Base-by-base conservation (phyloP, 495 filamentous ascomycete genomes). In the Penicillium atrosanguineum region DNA sequence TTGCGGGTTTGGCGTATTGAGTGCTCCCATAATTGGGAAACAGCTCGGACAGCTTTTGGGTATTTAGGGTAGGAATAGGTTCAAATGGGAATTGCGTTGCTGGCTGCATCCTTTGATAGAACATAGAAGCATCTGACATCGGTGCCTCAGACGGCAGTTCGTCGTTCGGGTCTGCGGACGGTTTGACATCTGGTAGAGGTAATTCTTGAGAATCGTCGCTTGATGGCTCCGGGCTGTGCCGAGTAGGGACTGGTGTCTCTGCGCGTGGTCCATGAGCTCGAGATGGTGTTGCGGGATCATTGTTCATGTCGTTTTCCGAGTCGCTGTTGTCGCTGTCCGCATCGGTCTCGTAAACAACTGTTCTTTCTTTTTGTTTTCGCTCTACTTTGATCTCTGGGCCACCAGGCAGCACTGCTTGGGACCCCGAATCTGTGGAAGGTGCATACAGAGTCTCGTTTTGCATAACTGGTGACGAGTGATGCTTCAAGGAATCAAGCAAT, bases 331-430 rank as follows among this genome's bases (percentile, higher is more conserved):
- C 71, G 14, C 66, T 61, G 11, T 76, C 74, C 1, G 65, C 75
- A 55, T 78, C 75, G 1, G 75, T 78, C 45, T 76, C 75, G 53
- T 76, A 76, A 8, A 78, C 55, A 12, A 78, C 69, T 1, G 64
- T 73, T 39, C 66, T 65, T 26, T 70, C 59, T 9, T 55, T 59
- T 37, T 62, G 61, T 6, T 42, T 48, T 3, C 25, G 50, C 41
- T 46, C 40, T 25, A 34, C 16, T 38, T 26, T 44, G 1, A 45
- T 23, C 16, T 48, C 47, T 6, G 40, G 6, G 28, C 42, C 37
- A 36, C 25, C 39, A 16, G 19, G 15, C 15, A 14, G 9, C 9
- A 12, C 15, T 50, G 41, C 14, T 31, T 48, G 36, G 3, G 50
- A 50, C 2, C 7, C 29, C 14, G 31, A 50, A 3, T 48, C 48